Evolutionary conservation across 768 basidiomycete genomes (phyloP).

Genomic region (Hygrophoropsis aurantiaca): DNA sequence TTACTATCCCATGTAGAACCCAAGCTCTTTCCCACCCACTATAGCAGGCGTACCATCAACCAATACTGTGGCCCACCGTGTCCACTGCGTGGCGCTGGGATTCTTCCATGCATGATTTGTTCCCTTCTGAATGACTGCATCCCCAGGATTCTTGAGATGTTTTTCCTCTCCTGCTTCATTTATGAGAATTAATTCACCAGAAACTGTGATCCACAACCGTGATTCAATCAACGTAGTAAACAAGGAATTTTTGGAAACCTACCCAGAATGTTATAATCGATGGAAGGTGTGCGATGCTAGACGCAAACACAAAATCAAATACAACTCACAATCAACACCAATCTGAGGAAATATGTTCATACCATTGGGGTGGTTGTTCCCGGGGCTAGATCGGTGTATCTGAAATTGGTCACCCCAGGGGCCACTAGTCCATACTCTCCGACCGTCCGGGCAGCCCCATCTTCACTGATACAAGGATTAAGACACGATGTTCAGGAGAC

Average conservation of each 20-base stretch:
- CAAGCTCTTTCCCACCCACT: slow-evolving; percentile 42
- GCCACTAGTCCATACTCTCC: slow-evolving; percentile 44
- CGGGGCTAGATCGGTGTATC: slow-evolving; percentile 56
- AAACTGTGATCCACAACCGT: slow-evolving; percentile 32
- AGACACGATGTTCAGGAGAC: too few relatives aligned
- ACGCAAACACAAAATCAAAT: too few relatives aligned
- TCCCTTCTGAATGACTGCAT: slow-evolving; percentile 56
- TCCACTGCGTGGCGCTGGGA: slow-evolving; percentile 48
- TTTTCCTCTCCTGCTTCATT: slow-evolving; percentile 57
- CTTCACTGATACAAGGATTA: too few relatives aligned
- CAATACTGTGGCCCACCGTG: slow-evolving; percentile 52
- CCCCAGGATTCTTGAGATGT: slow-evolving; percentile 54
- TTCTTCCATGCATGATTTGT: slow-evolving; percentile 65
- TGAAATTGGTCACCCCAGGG: slow-evolving; percentile 45
- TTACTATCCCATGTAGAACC: slow-evolving; percentile 15
- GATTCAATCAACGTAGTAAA: too few relatives aligned
- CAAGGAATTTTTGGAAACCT: slow-evolving; percentile 12
- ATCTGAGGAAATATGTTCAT: too few relatives aligned
- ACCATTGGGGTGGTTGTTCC: slow-evolving; percentile 53
- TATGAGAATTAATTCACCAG: slow-evolving; percentile 53
- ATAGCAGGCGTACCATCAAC: slow-evolving; percentile 55
- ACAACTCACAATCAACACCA: too few relatives aligned
- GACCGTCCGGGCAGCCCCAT: slow-evolving; percentile 45
- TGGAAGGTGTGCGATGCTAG: slow-evolving; percentile 46
- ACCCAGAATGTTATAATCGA: slow-evolving; percentile 65